Evolutionary conservation across 2,329 filamentous ascomycete species (phyloP).

Genomic region (Mycocentrospora acerina): DNA sequence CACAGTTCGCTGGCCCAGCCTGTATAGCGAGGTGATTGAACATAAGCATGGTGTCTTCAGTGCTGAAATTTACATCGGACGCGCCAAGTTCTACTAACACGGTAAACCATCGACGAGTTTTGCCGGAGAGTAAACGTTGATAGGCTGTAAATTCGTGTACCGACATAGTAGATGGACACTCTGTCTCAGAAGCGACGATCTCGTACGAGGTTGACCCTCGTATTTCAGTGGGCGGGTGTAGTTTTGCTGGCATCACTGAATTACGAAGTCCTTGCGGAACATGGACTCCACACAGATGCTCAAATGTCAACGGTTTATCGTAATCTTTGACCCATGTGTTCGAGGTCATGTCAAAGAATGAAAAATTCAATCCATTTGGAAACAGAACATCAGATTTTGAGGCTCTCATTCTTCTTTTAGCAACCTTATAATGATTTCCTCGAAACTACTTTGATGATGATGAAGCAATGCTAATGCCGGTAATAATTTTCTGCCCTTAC

Average conservation of each 20-base stretch:
- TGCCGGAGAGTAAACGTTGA: conserved; percentile 52
- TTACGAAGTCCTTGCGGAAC: conserved; percentile 15
- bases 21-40: conserved; percentile 58
- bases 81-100: conserved; percentile 55
- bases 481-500: conserved; percentile 12
- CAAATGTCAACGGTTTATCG: conserved; percentile 42
- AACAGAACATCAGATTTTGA: conserved; percentile 43
- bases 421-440: conserved; percentile 49
- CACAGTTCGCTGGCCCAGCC: conserved; percentile 56
- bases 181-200: conserved; percentile 52
- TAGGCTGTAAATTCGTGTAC: conserved; percentile 57
- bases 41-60: conserved; percentile 51
- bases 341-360: conserved; percentile 48
- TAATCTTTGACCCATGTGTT: conserved; percentile 43
- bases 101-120: conserved; percentile 50
- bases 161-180: conserved; percentile 51
- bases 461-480: conserved; percentile 41
- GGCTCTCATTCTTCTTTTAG: conserved; percentile 25
- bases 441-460: conserved; percentile 49
- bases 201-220: conserved; percentile 56
- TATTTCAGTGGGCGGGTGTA: conserved; percentile 25
- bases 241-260: conserved; percentile 35
- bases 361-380: conserved; percentile 48
- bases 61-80: conserved; percentile 62
- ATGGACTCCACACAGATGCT: conserved; percentile 18